Conservation (phyloP, 805 yeast species). For the Cyberlindnera suaveolens region DNA sequence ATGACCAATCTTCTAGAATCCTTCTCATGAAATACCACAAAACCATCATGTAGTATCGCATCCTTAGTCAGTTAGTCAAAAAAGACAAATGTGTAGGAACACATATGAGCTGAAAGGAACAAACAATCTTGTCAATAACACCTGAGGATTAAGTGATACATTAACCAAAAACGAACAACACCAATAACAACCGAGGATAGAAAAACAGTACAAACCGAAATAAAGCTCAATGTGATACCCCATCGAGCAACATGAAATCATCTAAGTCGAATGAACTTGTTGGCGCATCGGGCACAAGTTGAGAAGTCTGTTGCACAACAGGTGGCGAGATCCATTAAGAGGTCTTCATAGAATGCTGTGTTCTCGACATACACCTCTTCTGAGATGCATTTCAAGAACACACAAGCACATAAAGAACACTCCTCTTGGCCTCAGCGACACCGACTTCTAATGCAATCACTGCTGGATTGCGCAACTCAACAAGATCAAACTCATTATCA, state of each 20-base stretch:
- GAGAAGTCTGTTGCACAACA: constrained; percentile 1
- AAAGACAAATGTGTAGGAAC: background rate
- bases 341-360: background rate
- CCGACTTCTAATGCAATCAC: constrained; percentile 27
- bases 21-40: background rate
- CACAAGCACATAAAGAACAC: background rate
- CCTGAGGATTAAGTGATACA: background rate
- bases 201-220: background rate
- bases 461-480: constrained; percentile 42
- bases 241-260: constrained; percentile 24
- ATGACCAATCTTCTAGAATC: constrained; percentile 5
- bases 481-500: constrained; percentile 30
- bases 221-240: constrained; percentile 10
- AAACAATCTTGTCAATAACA: background rate
- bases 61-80: no score
- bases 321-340: background rate
- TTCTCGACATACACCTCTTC: background rate
- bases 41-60: background rate
- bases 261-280: constrained; percentile 26
- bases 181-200: background rate
- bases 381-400: background rate
- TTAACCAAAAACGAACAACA: background rate
- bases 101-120: background rate
- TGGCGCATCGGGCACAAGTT: constrained; percentile 29
- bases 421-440: no score